A percentile compares a stretch with the other conserved stretches of the same genome.
These are phyloP conservation scores for Naganishia friedmannii DNA, from an alignment of 768 basidiomycete species.

Conservation along the genomic window DNA sequence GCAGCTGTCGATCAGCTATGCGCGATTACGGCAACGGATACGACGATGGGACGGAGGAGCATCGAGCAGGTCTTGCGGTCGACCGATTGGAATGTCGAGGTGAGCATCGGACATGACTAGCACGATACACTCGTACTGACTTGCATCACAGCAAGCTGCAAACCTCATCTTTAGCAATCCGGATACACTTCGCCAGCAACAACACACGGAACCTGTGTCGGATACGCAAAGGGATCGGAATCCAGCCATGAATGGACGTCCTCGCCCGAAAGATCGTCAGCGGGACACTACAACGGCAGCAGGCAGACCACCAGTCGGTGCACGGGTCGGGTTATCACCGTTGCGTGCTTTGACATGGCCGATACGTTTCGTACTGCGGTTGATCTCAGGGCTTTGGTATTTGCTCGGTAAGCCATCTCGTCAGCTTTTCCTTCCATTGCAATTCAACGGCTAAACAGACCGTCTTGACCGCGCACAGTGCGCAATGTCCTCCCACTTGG, in stretches of 20 bases:
- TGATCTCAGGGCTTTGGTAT: constrained; percentile 45
- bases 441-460: too few species aligned
- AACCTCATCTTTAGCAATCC: constrained; percentile 43
- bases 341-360: constrained; percentile 39
- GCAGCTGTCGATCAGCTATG: constrained; percentile 44
- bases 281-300: neutral
- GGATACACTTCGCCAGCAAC: constrained; percentile 7
- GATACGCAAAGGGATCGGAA: neutral
- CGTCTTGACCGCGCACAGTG: too few species aligned
- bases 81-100: constrained; percentile 49
- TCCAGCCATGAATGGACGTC: neutral
- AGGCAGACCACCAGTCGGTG: constrained; percentile 17
- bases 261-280: neutral
- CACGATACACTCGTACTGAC: neutral
- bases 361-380: constrained; percentile 34
- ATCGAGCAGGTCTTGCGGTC: constrained; percentile 46
- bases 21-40: constrained; percentile 44
- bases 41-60: constrained; percentile 36
- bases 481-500: constrained; percentile 46
- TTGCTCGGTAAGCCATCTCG: constrained; percentile 40
- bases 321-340: constrained; percentile 36
- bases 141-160: constrained; percentile 38
- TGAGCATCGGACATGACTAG: constrained; percentile 27
- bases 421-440: neutral
- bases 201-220: neutral